Conservation (phyloP, 352 stramenopile species). For the Blastocystis sp. region DNA sequence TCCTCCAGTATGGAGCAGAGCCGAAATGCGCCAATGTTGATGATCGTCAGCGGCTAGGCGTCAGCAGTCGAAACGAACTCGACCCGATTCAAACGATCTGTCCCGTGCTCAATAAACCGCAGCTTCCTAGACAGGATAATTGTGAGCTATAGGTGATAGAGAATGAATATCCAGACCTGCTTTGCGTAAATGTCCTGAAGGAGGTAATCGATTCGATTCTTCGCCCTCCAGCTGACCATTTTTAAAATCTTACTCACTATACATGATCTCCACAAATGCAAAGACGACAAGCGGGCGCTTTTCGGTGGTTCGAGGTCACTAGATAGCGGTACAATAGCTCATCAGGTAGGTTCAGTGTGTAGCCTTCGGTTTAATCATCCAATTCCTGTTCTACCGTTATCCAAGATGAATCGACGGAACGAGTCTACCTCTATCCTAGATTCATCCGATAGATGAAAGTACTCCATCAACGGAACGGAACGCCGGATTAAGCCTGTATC, state of each 20-base stretch:
- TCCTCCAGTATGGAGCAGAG: slow-evolving; percentile 35
- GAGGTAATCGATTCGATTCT: slow-evolving; percentile 18
- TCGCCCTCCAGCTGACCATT: slow-evolving; percentile 16
- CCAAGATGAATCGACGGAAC: background rate
- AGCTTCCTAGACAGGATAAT: slow-evolving; percentile 29
- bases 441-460: slow-evolving; percentile 42
- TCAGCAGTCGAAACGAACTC: background rate
- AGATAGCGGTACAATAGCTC: slow-evolving; percentile 37
- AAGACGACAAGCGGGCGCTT: background rate
- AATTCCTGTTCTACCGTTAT: background rate
- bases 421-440: background rate
- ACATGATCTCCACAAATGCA: background rate
- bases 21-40: background rate
- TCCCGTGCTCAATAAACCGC: slow-evolving; percentile 27
- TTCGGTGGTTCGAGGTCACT: slow-evolving; percentile 9
- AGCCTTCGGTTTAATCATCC: background rate
- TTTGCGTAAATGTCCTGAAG: slow-evolving; percentile 22
- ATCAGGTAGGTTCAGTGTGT: slow-evolving; percentile 9
- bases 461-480: slow-evolving; percentile 2
- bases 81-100: slow-evolving; percentile 4
- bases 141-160: background rate
- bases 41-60: slow-evolving; percentile 24
- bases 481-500: background rate
- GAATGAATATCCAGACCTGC: background rate
- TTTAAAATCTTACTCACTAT: slow-evolving; percentile 27